A percentile compares a stretch with the other conserved stretches of the same genome.
Evolutionary conservation across 2,329 filamentous ascomycete species (phyloP).

Genomic region (Monascus ruber): DNA sequence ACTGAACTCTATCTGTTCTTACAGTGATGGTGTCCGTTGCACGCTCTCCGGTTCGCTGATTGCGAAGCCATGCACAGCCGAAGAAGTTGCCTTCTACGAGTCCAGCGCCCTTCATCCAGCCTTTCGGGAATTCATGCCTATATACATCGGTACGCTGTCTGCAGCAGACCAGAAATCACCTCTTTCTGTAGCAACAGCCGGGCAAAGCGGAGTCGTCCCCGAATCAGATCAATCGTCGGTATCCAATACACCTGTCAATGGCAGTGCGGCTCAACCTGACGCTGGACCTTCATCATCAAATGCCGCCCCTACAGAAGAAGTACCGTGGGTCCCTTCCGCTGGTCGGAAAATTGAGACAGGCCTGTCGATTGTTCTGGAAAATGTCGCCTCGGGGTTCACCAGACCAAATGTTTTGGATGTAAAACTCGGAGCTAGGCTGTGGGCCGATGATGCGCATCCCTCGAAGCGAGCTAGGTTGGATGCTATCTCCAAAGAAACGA

Average conservation of each 20-base stretch:
- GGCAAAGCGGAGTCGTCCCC: conserved; percentile 32
- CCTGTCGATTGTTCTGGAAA: conserved; percentile 72
- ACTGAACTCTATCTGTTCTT: conserved; percentile 1
- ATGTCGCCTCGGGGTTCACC: conserved; percentile 68
- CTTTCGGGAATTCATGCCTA: conserved; percentile 71
- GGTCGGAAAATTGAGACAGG: conserved; percentile 63
- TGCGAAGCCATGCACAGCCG: conserved; percentile 82
- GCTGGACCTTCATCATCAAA: conserved; percentile 18
- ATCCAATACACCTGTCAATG: conserved; percentile 7
- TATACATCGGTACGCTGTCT: conserved; percentile 67
- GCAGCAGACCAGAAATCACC: conserved; percentile 45
- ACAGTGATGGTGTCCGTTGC: conserved; percentile 79
- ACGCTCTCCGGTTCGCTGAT: conserved; percentile 74
- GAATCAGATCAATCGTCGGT: conserved; percentile 10
- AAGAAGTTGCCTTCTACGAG: conserved; percentile 86
- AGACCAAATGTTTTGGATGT: conserved; percentile 85
- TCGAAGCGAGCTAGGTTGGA: conserved; percentile 50
- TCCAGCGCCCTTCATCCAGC: conserved; percentile 56
- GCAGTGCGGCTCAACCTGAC: conserved; percentile 5
- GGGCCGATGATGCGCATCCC: conserved; percentile 58
- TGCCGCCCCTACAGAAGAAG: conserved; percentile 11
- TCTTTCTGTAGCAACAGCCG: conserved; percentile 36
- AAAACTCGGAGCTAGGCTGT: conserved; percentile 77
- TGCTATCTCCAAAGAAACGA: conserved; percentile 47
- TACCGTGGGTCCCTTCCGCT: conserved; percentile 37